A percentile compares a stretch with the other conserved stretches of the same genome.
These are phyloP conservation scores for Aphanomyces cochlioides DNA, from an alignment of 352 stramenopile species.

Conservation along the genomic window DNA sequence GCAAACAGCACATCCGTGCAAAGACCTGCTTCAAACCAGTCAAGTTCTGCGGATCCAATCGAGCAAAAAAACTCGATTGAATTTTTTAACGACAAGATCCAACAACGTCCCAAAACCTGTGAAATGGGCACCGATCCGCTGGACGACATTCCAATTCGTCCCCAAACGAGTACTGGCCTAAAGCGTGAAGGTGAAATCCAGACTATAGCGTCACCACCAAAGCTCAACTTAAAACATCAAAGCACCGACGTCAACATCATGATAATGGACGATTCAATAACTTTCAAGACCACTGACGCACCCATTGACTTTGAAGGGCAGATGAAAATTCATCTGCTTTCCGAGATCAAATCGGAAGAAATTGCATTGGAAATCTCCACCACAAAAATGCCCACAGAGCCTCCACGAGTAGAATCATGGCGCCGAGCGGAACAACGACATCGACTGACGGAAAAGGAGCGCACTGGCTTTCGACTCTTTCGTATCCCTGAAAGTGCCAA, in stretches of 20 bases:
- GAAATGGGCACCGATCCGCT: slow-evolving; percentile 28
- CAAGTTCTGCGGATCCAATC: background rate
- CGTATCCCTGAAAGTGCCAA: slow-evolving; percentile 26
- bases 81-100: background rate
- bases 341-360: slow-evolving; percentile 15
- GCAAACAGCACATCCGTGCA: background rate
- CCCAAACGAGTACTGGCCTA: background rate
- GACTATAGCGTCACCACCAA: background rate
- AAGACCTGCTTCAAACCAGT: background rate
- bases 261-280: background rate
- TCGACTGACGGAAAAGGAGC: slow-evolving; percentile 1
- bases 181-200: slow-evolving; percentile 16
- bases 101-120: slow-evolving; percentile 8
- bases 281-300: background rate
- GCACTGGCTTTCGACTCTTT: slow-evolving; percentile 27
- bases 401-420: background rate
- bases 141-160: slow-evolving; percentile 26
- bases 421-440: slow-evolving; percentile 11
- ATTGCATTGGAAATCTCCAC: background rate
- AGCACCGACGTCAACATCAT: background rate
- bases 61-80: background rate
- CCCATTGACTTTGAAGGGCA: slow-evolving; percentile 3
- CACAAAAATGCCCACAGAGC: background rate
- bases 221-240: background rate
- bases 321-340: slow-evolving; percentile 18